These are phyloP conservation scores for Dalbergia cochinchinensis DNA, from an alignment of 306 rosid genomes.

Conservation along the genomic window DNA sequence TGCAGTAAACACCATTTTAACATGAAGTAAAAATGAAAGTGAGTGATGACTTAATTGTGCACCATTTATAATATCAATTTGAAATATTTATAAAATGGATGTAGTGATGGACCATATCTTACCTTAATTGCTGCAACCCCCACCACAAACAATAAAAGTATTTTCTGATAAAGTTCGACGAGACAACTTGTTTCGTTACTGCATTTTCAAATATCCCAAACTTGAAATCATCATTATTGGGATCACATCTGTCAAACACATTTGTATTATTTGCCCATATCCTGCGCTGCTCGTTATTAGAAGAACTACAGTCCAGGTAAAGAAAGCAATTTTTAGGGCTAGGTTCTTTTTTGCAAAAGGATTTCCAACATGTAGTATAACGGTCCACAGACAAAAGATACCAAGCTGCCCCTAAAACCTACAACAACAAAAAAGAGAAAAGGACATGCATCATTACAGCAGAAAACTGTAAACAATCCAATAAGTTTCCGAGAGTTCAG, in stretches of 20 bases:
- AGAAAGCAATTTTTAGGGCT: constrained; percentile 53
- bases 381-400: constrained; percentile 91
- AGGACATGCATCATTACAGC: constrained; percentile 26
- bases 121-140: constrained; percentile 98
- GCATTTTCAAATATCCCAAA: constrained; percentile 80
- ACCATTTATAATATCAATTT: constrained; percentile 42
- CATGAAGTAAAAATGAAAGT: constrained; percentile 33
- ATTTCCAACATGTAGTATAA: constrained; percentile 90
- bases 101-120: constrained; percentile 32
- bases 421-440: constrained; percentile 53
- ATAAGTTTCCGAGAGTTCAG: constrained; percentile 28
- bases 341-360: constrained; percentile 66
- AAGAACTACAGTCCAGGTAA: constrained; percentile 76
- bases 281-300: constrained; percentile 30
- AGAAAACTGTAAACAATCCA: constrained; percentile 20
- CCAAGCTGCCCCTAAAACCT: constrained; percentile 99
- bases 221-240: constrained; percentile 57
- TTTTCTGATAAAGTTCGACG: constrained; percentile 68
- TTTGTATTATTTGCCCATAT: constrained; percentile 70
- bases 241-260: constrained; percentile 73
- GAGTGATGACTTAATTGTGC: constrained; percentile 7
- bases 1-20: constrained; percentile 1
- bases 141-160: constrained; percentile 97
- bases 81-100: constrained; percentile 13
- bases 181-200: constrained; percentile 69